phyloP scores from a whole-genome alignment of 2,329 filamentous ascomycete genomes.

The Coniochaeta prunicola region DNA sequence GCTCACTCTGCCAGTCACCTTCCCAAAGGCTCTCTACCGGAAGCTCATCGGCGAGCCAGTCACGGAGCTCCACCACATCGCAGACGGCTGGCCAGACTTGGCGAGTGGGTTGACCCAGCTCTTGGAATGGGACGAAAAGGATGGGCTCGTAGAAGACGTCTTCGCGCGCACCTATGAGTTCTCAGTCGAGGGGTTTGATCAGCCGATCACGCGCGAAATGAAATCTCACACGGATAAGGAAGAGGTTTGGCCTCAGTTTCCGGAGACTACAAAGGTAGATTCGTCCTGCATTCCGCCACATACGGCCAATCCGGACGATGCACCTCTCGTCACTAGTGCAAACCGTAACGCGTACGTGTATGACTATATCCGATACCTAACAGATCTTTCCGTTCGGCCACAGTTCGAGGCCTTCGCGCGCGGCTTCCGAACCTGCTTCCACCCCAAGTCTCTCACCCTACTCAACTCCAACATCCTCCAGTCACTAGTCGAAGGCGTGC shows the following conservation, averaged over 20 bases:
- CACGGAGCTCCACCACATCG: constrained; percentile 66
- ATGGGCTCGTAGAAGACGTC: constrained; percentile 73
- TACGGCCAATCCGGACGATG: constrained; percentile 38
- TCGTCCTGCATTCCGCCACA: constrained; percentile 16
- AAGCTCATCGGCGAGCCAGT: constrained; percentile 67
- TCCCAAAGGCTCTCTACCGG: constrained; percentile 77
- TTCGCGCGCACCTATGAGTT: constrained; percentile 86
- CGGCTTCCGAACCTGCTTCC: constrained; percentile 72
- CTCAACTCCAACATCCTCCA: constrained; percentile 66
- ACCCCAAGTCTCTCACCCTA: constrained; percentile 62
- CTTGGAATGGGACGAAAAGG: constrained; percentile 65
- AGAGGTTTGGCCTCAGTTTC: constrained; percentile 47
- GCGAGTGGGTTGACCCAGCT: constrained; percentile 66
- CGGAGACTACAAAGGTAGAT: constrained; percentile 7
- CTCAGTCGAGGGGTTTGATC: constrained; percentile 54
- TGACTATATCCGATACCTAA: constrained; percentile 81
- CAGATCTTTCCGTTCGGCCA: constrained; percentile 65
- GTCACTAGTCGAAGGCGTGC: constrained; percentile 73
- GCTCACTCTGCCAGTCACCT: constrained; percentile 81
- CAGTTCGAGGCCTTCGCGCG: constrained; percentile 75
- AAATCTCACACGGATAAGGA: constrained; percentile 12
- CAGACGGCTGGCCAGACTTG: constrained; percentile 81
- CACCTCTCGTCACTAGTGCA: constrained; percentile 68
- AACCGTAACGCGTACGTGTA: constrained; percentile 74
- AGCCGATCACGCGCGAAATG: constrained; percentile 52